These are phyloP conservation scores for Trichoderma guizhouense DNA, from an alignment of 2,329 filamentous ascomycete genomes.

Conservation along the genomic window DNA sequence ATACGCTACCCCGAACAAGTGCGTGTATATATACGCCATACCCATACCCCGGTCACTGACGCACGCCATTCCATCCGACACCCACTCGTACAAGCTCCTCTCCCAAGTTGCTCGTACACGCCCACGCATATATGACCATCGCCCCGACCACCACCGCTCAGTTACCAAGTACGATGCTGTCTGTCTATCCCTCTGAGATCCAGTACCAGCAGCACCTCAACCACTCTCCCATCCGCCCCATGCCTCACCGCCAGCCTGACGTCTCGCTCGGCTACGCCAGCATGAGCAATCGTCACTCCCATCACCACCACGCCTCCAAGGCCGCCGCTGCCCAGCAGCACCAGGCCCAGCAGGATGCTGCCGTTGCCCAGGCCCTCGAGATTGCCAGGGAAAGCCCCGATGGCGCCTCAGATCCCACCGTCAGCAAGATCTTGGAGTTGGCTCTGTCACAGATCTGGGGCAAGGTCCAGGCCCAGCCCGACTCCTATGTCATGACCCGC, in stretches of 20 bases:
- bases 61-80: slow-evolving; percentile 1
- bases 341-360: slow-evolving; percentile 33
- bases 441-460: slow-evolving; percentile 64
- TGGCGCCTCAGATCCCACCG: slow-evolving; percentile 58
- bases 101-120: not conserved
- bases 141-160: not conserved
- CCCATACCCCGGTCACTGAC: slow-evolving; percentile 10
- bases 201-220: slow-evolving; percentile 19
- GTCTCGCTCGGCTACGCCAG: slow-evolving; percentile 18
- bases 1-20: not conserved
- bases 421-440: slow-evolving; percentile 62
- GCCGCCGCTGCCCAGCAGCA: slow-evolving; percentile 20
- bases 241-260: slow-evolving; percentile 26
- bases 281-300: slow-evolving; percentile 12
- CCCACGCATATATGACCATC: slow-evolving; percentile 21
- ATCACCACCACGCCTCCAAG: slow-evolving; percentile 24
- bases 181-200: slow-evolving; percentile 21
- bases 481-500: slow-evolving; percentile 68
- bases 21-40: slow-evolving; percentile 1
- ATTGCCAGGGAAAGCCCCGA: slow-evolving; percentile 71
- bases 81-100: not conserved
- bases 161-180: slow-evolving; percentile 23
- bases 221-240: slow-evolving; percentile 16
- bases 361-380: slow-evolving; percentile 67
- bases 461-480: slow-evolving; percentile 61